These are phyloP conservation scores for Nidularia pulvinata DNA, from an alignment of 768 basidiomycete genomes.

Conservation along the genomic window DNA sequence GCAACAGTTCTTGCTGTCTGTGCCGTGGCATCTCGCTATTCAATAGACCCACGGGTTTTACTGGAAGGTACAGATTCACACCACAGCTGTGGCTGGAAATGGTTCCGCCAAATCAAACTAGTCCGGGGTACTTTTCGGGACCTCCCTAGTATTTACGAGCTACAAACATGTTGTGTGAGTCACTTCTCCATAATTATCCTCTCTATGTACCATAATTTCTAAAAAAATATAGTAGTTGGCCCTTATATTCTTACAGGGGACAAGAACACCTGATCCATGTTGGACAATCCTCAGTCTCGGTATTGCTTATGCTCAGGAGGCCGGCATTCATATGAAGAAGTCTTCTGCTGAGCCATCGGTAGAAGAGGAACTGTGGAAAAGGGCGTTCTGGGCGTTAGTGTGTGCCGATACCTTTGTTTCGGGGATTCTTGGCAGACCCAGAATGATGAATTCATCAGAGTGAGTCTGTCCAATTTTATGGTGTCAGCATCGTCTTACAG, in stretches of 20 bases:
- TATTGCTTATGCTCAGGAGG: slow-evolving; percentile 58
- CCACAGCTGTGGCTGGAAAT: slow-evolving; percentile 48
- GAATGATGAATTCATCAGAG: slow-evolving; percentile 60
- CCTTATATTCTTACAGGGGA: slow-evolving; percentile 37
- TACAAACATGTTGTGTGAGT: slow-evolving; percentile 57
- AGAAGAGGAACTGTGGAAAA: slow-evolving; percentile 64
- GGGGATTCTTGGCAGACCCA: slow-evolving; percentile 51
- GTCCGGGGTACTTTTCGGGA: slow-evolving; percentile 52
- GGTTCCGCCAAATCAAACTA: slow-evolving; percentile 51
- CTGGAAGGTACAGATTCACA: slow-evolving; percentile 17
- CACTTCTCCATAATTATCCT: slow-evolving; percentile 9
- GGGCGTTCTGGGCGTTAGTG: slow-evolving; percentile 42
- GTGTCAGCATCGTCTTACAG: not conserved
- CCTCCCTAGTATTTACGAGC: slow-evolving; percentile 55
- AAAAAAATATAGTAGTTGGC: slow-evolving; percentile 25
- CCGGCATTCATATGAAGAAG: slow-evolving; percentile 49
- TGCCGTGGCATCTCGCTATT: slow-evolving; percentile 52
- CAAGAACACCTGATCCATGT: slow-evolving; percentile 40
- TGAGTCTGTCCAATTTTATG: slow-evolving; percentile 19
- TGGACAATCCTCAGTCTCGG: slow-evolving; percentile 59
- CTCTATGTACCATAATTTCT: not conserved
- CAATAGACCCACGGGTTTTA: slow-evolving; percentile 36
- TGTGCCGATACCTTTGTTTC: slow-evolving; percentile 16
- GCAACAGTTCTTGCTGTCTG: slow-evolving; percentile 53
- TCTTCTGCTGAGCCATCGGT: slow-evolving; percentile 22